Evolutionary conservation across 1,284 basidiomycete species (phyloP).

Genomic region (Apiotrichum brassicae): DNA sequence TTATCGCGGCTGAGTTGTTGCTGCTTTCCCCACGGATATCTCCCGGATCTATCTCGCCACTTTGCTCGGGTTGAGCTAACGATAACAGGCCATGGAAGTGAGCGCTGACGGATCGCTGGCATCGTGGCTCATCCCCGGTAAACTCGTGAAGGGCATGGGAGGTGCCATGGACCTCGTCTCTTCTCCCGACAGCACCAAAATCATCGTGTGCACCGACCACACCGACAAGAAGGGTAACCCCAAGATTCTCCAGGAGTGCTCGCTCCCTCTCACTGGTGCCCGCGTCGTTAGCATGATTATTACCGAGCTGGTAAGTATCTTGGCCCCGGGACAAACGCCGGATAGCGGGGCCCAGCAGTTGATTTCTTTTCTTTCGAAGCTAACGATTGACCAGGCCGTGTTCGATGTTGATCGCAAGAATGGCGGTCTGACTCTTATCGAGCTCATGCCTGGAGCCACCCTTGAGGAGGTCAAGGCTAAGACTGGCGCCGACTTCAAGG

Average conservation of each 20-base stretch:
- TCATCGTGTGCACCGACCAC: slow-evolving; percentile 20
- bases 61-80: too few species aligned
- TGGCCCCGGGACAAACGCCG: too few species aligned
- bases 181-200: slow-evolving; percentile 75
- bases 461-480: slow-evolving; percentile 77
- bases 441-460: slow-evolving; percentile 74
- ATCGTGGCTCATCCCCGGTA: slow-evolving; percentile 96
- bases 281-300: slow-evolving; percentile 81
- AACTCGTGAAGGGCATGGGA: slow-evolving; percentile 84
- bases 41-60: background rate
- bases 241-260: slow-evolving; percentile 78
- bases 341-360: too few species aligned
- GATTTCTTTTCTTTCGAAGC: too few species aligned
- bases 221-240: slow-evolving; percentile 86
- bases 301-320: slow-evolving; percentile 60
- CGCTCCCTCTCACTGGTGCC: slow-evolving; percentile 79
- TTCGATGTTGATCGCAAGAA: slow-evolving; percentile 76
- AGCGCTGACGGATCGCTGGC: slow-evolving; percentile 84
- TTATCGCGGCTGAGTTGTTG: too few species aligned
- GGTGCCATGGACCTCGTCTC: slow-evolving; percentile 95
- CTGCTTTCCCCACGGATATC: too few species aligned
- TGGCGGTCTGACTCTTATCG: slow-evolving; percentile 65
- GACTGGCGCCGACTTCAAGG: slow-evolving; percentile 69
- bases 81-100: slow-evolving; percentile 71
- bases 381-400: slow-evolving; percentile 50